Percentiles rank a stretch among this genome's conserved stretches.
phyloP scores from a whole-genome alignment of 305 asterid genomes.

The Stenogyne calaminthoides region DNA sequence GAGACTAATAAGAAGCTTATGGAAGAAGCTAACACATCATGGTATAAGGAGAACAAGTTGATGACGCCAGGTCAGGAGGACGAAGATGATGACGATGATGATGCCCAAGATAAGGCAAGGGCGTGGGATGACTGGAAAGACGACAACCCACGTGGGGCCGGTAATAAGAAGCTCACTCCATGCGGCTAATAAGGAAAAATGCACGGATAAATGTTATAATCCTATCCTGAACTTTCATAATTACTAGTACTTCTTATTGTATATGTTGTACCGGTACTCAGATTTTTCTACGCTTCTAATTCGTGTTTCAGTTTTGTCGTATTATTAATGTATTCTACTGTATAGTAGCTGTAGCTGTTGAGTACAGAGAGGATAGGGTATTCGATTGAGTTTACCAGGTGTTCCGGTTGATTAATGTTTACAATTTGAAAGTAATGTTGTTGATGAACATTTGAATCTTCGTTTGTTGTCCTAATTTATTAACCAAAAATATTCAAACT shows the following conservation, averaged over 20 bases:
- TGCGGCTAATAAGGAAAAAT: conserved; percentile 57
- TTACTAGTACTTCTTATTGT: neutral
- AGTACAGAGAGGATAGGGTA: neutral
- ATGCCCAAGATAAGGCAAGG: conserved; percentile 90
- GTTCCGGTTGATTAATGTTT: neutral
- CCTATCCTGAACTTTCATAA: neutral
- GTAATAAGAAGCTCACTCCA: conserved; percentile 97
- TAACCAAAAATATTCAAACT: no score
- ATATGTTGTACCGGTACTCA: neutral
- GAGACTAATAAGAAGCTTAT: conserved; percentile 66
- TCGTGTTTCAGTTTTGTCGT: conserved; percentile 21
- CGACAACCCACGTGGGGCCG: conserved; percentile 98
- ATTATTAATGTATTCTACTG: conserved; percentile 16
- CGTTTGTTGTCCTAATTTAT: no score
- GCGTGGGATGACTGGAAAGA: conserved; percentile 99
- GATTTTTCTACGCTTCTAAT: neutral
- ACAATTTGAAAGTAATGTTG: neutral
- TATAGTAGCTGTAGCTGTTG: conserved; percentile 29
- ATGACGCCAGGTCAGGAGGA: conserved; percentile 60
- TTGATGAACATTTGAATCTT: neutral
- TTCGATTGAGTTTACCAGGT: conserved; percentile 7
- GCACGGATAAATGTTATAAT: neutral
- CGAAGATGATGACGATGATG: conserved; percentile 74
- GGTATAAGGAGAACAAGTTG: conserved; percentile 61
- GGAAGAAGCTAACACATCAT: conserved; percentile 93